Evolutionary conservation across 768 basidiomycete genomes (phyloP).

Genomic region (Paxillus rubicundulus): DNA sequence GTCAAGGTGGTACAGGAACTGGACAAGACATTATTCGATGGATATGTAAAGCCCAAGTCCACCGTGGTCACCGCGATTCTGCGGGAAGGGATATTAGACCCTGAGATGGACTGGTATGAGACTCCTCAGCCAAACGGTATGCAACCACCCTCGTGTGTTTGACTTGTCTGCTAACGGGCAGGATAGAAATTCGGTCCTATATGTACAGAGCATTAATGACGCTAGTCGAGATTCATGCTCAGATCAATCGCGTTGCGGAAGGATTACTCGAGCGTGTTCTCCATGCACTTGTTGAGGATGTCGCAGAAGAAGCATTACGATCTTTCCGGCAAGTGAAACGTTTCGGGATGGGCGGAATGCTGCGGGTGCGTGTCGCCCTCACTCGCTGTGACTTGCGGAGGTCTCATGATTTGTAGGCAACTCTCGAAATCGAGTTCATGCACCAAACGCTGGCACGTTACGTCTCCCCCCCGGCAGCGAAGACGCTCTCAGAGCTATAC

Average conservation of each 20-base stretch:
- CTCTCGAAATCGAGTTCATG: conserved; percentile 98
- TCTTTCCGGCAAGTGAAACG: conserved; percentile 87
- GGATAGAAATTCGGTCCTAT: conserved; percentile 86
- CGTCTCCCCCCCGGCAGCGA: conserved; percentile 75
- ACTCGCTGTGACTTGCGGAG: background rate
- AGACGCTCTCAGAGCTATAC: conserved; percentile 88
- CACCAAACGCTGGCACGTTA: conserved; percentile 93
- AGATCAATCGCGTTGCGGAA: conserved; percentile 79
- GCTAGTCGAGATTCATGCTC: conserved; percentile 89
- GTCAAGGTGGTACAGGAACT: conserved; percentile 77
- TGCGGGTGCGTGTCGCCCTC: conserved; percentile 60
- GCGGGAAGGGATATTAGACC: conserved; percentile 74
- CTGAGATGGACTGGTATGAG: conserved; percentile 90
- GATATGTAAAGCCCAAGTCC: conserved; percentile 83
- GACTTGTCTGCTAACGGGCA: conserved; percentile 8
- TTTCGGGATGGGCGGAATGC: conserved; percentile 98
- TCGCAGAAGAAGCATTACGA: conserved; percentile 78
- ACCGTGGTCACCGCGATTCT: conserved; percentile 63
- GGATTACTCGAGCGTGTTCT: conserved; percentile 80
- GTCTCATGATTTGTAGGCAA: conserved; percentile 61
- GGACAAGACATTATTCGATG: conserved; percentile 86
- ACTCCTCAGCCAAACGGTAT: conserved; percentile 88
- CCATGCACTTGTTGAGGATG: conserved; percentile 74
- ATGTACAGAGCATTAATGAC: conserved; percentile 87
- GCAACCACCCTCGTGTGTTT: conserved; percentile 13